Conservation (phyloP, 1,284 basidiomycete genomes). For the Ganoderma lingzhi region DNA sequence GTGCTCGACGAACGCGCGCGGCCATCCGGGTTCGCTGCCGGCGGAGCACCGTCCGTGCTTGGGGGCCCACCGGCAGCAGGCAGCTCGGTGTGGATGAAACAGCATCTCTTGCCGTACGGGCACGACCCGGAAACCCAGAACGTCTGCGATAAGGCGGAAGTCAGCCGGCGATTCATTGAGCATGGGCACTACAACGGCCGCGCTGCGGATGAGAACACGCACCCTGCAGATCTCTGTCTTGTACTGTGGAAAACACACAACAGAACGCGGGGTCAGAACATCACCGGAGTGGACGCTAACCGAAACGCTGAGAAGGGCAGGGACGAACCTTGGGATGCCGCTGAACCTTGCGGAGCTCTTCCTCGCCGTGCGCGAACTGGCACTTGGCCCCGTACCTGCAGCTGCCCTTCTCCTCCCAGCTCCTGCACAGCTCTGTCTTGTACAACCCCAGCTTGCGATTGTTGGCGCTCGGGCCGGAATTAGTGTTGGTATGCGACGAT, state of each 20-base stretch:
- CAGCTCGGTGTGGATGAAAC: slow-evolving; percentile 89
- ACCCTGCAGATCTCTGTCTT: slow-evolving; percentile 93
- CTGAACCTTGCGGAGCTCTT: slow-evolving; percentile 81
- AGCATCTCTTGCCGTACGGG: slow-evolving; percentile 89
- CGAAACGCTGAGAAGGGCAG: slow-evolving; percentile 7
- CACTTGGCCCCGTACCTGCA: slow-evolving; percentile 90
- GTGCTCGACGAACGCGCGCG: slow-evolving; percentile 74
- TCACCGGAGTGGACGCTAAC: slow-evolving; percentile 17
- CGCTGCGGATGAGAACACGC: slow-evolving; percentile 40
- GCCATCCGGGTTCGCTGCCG: slow-evolving; percentile 59
- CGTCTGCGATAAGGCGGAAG: slow-evolving; percentile 55
- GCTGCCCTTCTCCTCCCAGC: slow-evolving; percentile 93
- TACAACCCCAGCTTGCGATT: slow-evolving; percentile 89
- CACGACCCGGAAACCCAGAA: slow-evolving; percentile 93
- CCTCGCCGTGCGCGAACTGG: slow-evolving; percentile 91
- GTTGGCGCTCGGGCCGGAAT: slow-evolving; percentile 79
- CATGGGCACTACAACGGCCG: slow-evolving; percentile 15
- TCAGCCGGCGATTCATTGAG: slow-evolving; percentile 28
- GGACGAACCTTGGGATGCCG: slow-evolving; percentile 84
- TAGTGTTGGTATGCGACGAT: slow-evolving; percentile 39
- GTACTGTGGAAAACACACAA: slow-evolving; percentile 58
- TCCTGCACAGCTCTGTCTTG: slow-evolving; percentile 92
- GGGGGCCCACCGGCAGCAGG: slow-evolving; percentile 66
- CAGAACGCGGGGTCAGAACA: slow-evolving; percentile 15
- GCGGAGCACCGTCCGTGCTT: slow-evolving; percentile 55